phyloP scores from a whole-genome alignment of 805 yeast genomes.

The Yarrowia yakushimensis region DNA sequence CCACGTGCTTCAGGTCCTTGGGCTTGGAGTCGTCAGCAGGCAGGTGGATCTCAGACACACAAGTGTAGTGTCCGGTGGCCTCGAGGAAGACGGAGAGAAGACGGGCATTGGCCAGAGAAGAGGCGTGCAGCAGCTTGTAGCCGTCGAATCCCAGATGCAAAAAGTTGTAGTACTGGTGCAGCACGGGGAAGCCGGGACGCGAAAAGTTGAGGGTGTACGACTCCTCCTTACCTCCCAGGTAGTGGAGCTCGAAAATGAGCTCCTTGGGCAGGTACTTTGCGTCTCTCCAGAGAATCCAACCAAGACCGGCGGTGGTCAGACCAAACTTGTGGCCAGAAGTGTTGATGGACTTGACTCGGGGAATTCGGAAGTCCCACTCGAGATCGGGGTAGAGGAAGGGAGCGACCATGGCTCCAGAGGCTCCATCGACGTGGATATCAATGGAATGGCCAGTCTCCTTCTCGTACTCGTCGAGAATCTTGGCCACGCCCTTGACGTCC shows the following conservation, averaged over 20 bases:
- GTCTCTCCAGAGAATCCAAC: constrained; percentile 87
- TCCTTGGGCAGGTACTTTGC: constrained; percentile 60
- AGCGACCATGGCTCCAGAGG: constrained; percentile 85
- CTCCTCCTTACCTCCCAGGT: constrained; percentile 85
- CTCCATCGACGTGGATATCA: constrained; percentile 92
- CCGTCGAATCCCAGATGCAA: constrained; percentile 69
- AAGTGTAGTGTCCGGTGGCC: constrained; percentile 61
- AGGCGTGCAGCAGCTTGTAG: constrained; percentile 57
- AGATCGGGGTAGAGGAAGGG: constrained; percentile 75
- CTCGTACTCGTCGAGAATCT: constrained; percentile 68
- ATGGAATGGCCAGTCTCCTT: constrained; percentile 60
- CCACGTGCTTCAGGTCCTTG: constrained; percentile 27
- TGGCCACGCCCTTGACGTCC: constrained; percentile 57
- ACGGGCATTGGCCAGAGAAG: constrained; percentile 70
- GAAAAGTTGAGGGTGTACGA: constrained; percentile 84
- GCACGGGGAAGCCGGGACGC: constrained; percentile 87
- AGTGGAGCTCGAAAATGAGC: constrained; percentile 71
- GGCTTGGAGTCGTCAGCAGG: constrained; percentile 33
- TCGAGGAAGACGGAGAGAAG: constrained; percentile 58
- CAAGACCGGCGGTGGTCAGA: constrained; percentile 82
- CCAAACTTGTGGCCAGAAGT: constrained; percentile 94
- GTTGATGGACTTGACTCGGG: constrained; percentile 79
- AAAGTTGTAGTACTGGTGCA: constrained; percentile 82
- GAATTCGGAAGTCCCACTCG: constrained; percentile 78
- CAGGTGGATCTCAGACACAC: constrained; percentile 75